Evolutionary conservation across 228 moss, liverwort and hornwort species (phyloP), one percentile per base, ranked within the genome.

Genomic region (Sphagnum fallax): DNA sequence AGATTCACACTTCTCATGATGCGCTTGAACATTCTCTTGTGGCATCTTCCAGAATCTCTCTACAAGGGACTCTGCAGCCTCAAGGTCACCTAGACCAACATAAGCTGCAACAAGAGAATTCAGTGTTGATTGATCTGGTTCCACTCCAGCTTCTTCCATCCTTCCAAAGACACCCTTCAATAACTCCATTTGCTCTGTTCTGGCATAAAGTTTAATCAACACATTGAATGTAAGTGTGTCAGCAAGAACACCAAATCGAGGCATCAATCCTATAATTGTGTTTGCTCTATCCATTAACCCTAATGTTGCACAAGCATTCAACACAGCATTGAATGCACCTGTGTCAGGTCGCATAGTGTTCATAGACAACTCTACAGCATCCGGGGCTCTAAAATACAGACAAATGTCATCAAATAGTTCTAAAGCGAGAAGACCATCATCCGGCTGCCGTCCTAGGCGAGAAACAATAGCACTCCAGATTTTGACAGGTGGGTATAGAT

Each of bases 401-500:
- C 89, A 89, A 3, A 93, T 81, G 5, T 87, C 91, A 18, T 98
- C 89, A 69, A 98, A 98, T 14, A 91, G 75, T 65, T 93, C 87
- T 62, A 98, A 75, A 16, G 91, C 98, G 4, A 89, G 73, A 48
- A 69, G 60, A 53, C 91, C 87, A 64, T 98, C 98, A 49, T 87
- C 88, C 4, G 83, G 74, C 15, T 90, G 88, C 69, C 73, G 82
- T 4, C 91, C 90, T 10, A 98, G 70, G 60, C 83, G 80, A 78
- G 88, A 91, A 60, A 98, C 89, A 7, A 98, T 91, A 11, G 91
- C 97, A 76, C 98, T 93, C 93, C 98, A 98, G 14, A 98, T 90
- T 75, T 93, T 98, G 50, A 98, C 93, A 0, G 98, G 73, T 0
- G 93, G 98, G 48, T 75, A 78, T 48, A 81, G 12, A 11, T 64